Base-by-base conservation (phyloP, 2,329 filamentous ascomycete genomes). In the Ophiostoma ips region DNA sequence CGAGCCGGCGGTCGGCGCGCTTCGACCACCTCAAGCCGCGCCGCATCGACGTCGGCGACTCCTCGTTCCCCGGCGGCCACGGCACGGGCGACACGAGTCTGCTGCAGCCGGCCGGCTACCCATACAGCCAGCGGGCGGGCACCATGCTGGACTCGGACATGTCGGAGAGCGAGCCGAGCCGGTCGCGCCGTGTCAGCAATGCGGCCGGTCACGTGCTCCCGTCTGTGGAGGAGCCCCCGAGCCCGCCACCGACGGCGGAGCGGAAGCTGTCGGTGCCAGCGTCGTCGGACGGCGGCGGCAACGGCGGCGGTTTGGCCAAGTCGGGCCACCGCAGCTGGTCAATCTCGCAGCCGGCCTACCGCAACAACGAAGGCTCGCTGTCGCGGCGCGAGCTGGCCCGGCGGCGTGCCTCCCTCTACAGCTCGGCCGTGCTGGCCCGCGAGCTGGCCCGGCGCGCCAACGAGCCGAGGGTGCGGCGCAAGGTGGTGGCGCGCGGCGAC, bases 371-470 rank as follows among this genome's bases (percentile, higher is more conserved):
- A 7, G 47, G 41, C 11, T 33, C 51, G 8, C 34, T 55, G 24
- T 55, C 51, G 9, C 79, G 75, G 58, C 77, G 77, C n/a, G 90
- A 95, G 58, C 75, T 94, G 49, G 84, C 84, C 15, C 81, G 87
- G n/a, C 73, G 89, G 2, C 76, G 80, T 51, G 77, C 87, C 1
- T 71, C 94, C 9, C 76, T 95, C 37, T 71, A 94, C 19, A 84
- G 82, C 55, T 87, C 87, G 0, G 89, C 88, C n/a, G 81, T 95
- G 60, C 94, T 94, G 66, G 89, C 90, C 0, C 81, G 81, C 59
- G 86, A 92, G 60, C 85, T 95, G 50, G 72, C 73, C 28, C 75
- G 80, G 4, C 77, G 83, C 44, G 80, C 83, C 4, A 66, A 81
- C 41, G 70, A 71, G 34, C 61, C 63, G 10, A 65, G 64, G 46